Base-by-base conservation (phyloP, 2,329 filamentous ascomycete genomes). In the Calonectria pseudoreteaudii region DNA sequence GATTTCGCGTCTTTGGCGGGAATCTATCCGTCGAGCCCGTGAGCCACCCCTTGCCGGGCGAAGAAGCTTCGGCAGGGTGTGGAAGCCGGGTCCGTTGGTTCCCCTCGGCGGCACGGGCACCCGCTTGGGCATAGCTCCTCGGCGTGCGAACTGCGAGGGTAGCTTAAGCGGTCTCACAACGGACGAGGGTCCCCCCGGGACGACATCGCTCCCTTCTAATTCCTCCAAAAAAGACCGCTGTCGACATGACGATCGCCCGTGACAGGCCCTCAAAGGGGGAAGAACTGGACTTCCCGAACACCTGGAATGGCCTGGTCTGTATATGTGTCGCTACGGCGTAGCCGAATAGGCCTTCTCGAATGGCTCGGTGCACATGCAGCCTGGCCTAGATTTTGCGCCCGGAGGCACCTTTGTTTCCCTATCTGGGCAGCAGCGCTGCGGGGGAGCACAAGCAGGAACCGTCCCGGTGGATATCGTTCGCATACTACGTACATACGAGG, bases 221-320 rank as follows among this genome's bases (percentile, higher is more conserved):
- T 56, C 34, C 74, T 67, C 64, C 44, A 47, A 47, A 47, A 47
- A 74, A 52, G 66, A 66, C 53, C 60, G 67, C 56, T 68, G 71
- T 68, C 65, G 72, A 80, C 72, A 80, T 80, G 75, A 78, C 64
- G 79, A 80, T 80, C 79, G 75, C 30, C 76, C 64, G 70, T 44
- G 14, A 53, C 66, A 68, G 72, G 68, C 23, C 62, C 76, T 80
- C 70, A 49, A 80, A 78, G 69, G 68, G 75, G 76, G 2, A 47
- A 47, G 47, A 76, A 53, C 65, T 53, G 58, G 49, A 34, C 53
- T 49, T 68, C 52, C 71, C 71, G 60, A 66, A 58, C 31, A 50
- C 71, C 52, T 70, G 71, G 71, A 70, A 70, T 67, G 67, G 60
- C 71, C 66, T 66, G 66, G 66, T 36, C 50, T 47, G 16, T 30